These are phyloP conservation scores for Ilyonectria robusta DNA, from an alignment of 2,329 filamentous ascomycete genomes.

Conservation along the genomic window DNA sequence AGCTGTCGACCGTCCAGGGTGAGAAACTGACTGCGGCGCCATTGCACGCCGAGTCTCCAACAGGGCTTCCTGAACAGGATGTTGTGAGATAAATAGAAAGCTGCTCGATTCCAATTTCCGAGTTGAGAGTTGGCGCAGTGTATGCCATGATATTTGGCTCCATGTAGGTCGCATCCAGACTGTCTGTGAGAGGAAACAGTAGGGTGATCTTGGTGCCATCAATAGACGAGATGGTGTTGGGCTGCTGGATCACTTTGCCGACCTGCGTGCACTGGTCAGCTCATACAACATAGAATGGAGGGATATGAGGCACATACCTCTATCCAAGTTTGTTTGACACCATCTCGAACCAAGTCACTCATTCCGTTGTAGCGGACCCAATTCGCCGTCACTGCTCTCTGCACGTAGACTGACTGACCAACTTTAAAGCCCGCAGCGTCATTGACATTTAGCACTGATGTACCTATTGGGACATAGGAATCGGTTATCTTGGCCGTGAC, in stretches of 20 bases:
- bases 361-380: constrained; percentile 40
- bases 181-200: constrained; percentile 39
- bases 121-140: constrained; percentile 10
- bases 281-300: accelerated
- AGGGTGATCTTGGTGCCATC: constrained; percentile 34
- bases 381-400: constrained; percentile 23
- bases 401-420: constrained; percentile 35
- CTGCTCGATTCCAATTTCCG: constrained; percentile 37
- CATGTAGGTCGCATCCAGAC: constrained; percentile 30
- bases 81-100: constrained; percentile 26
- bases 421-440: constrained; percentile 7
- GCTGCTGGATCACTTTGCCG: constrained; percentile 27
- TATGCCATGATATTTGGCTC: constrained; percentile 30
- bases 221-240: constrained; percentile 33
- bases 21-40: constrained; percentile 33
- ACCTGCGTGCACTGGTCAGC: constrained; percentile 13
- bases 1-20: constrained; percentile 42
- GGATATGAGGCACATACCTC: constrained; percentile 13
- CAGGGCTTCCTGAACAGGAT: constrained; percentile 29
- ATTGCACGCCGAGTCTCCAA: constrained; percentile 22
- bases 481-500: constrained; percentile 36
- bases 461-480: constrained; percentile 34
- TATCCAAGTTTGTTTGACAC: constrained; percentile 37
- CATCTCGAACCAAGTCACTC: constrained; percentile 29
- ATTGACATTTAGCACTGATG: constrained; percentile 13